Evolutionary conservation across 169 alveolate species (phyloP), one percentile per base, ranked within the genome.

Genomic region (Plasmodium cynomolgi): DNA sequence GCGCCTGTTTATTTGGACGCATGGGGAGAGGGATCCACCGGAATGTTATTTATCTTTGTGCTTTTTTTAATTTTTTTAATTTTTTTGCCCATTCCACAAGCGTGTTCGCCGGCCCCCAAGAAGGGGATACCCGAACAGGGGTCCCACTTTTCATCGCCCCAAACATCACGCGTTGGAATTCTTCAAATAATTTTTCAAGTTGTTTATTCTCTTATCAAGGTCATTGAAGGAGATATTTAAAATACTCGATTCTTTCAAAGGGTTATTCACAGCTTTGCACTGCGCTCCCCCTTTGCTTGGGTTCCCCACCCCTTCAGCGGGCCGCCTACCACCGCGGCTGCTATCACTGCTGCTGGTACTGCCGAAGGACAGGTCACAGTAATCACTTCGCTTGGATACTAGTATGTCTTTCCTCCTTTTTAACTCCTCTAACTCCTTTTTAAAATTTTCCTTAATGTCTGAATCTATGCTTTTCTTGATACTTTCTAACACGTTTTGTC

Each of bases 171-270:
- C 50, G 50, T 79, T 90, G 15, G 74, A 79, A 41, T 90, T 90
- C 82, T 80, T 90, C 77, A 90, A 80, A 90, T 90, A 90, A 39
- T 80, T 90, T 68, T 90, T 79, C 34, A 90, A 90, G 39, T 80
- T 90, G 7, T 23, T 90, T 80, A 90, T 90, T 41, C 83, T 80
- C 34, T 90, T 62, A 62, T 90, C 94, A n/a, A 90, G 72, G 41
- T 81, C 86, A 80, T 90, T 90, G 56, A 90, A 80, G 17, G 94
- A 80, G 23, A 81, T 44, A 54, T 90, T 80, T 47, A 68, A 68
- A 29, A 90, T 15, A 23, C 3, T 68, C 4, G 94, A 41, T 34
- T 81, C 94, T 47, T 39, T 90, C 58, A 90, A 54, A 39, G 82
- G 83, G 31, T 80, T 90, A 26, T 13, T 58, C 34, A 34, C 82